Evolutionary conservation across 371 early-diverging fungal genomes (phyloP).

Genomic region (Mortierella sp.): DNA sequence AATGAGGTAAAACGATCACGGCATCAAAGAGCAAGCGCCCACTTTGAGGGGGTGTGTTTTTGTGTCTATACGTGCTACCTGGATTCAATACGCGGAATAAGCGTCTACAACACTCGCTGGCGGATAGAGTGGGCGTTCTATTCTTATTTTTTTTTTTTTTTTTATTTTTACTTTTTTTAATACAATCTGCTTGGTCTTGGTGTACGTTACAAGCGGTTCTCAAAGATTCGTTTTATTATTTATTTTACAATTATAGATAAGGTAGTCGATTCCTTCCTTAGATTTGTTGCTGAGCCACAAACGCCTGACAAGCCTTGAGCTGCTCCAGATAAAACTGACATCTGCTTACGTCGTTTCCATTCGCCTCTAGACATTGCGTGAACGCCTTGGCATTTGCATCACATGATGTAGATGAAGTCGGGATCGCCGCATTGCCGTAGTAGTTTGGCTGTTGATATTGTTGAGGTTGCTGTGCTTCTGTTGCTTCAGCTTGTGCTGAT

Average conservation of each 20-base stretch:
- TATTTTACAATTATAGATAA: not conserved
- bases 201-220: too few species aligned
- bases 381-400: slow-evolving; percentile 90
- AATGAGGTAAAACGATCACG: too few species aligned
- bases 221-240: not conserved
- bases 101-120: too few species aligned
- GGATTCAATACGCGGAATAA: too few species aligned
- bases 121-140: too few species aligned
- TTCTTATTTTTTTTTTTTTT: too few species aligned
- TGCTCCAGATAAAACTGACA: slow-evolving; percentile 92
- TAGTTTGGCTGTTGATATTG: slow-evolving; percentile 60
- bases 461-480: slow-evolving; percentile 59
- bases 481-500: slow-evolving; percentile 16
- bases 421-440: slow-evolving; percentile 32
- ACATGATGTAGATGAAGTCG: slow-evolving; percentile 65
- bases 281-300: slow-evolving; percentile 58
- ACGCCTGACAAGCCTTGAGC: slow-evolving; percentile 88
- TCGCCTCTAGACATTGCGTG: slow-evolving; percentile 86
- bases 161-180: too few species aligned
- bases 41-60: too few species aligned
- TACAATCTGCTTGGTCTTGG: too few species aligned
- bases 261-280: not conserved
- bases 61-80: too few species aligned
- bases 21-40: too few species aligned
- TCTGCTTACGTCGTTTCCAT: slow-evolving; percentile 78